These are phyloP conservation scores for Ganoderma multipileum DNA, from an alignment of 1,284 basidiomycete species.

Conservation along the genomic window DNA sequence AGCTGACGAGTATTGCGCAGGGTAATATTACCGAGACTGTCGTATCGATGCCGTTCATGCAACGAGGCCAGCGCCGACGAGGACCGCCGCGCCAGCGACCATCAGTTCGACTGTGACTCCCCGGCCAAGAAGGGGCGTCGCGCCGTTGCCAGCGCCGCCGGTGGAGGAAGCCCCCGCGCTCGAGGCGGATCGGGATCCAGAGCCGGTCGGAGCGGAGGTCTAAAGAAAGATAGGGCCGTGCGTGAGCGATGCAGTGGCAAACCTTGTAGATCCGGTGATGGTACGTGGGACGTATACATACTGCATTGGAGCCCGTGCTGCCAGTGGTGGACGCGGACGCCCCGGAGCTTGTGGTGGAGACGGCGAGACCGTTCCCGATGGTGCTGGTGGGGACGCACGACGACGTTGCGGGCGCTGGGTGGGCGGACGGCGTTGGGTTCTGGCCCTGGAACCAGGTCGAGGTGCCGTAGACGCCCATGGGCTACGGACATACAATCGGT, in stretches of 20 bases:
- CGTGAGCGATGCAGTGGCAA: neutral
- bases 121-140: conserved; percentile 8
- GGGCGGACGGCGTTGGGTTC: conserved; percentile 61
- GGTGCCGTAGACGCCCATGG: conserved; percentile 73
- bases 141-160: conserved; percentile 20
- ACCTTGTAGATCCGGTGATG: neutral
- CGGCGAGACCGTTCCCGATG: conserved; percentile 48
- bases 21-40: neutral
- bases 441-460: conserved; percentile 75
- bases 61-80: conserved; percentile 23
- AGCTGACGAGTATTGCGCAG: neutral
- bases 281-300: neutral
- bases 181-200: conserved; percentile 8
- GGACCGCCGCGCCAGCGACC: conserved; percentile 22
- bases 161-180: neutral
- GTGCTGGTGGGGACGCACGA: conserved; percentile 53
- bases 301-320: conserved; percentile 3
- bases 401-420: conserved; percentile 62
- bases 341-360: neutral
- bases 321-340: neutral
- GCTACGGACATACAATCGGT: conserved; percentile 42
- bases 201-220: neutral
- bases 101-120: conserved; percentile 14
- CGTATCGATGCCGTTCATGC: conserved; percentile 6
- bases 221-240: neutral